A percentile compares a stretch with the other conserved stretches of the same genome.
Evolutionary conservation across 805 yeast genomes (phyloP).

Genomic region (Cyberlindnera bimundalis): DNA sequence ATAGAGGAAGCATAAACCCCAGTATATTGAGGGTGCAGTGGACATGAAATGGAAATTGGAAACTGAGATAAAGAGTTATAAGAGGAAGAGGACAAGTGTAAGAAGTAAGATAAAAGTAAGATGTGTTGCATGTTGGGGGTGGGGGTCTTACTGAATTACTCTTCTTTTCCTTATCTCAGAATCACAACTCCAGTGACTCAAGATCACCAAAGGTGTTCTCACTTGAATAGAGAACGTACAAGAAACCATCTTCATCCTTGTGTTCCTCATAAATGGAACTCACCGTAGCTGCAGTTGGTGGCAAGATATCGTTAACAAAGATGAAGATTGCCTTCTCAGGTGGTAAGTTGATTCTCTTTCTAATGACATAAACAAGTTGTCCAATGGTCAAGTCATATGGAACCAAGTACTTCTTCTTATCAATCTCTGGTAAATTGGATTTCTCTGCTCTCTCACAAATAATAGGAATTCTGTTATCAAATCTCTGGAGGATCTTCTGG

Average conservation of each 20-base stretch:
- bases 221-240: constrained; percentile 93
- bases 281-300: constrained; percentile 98
- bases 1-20: background rate
- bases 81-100: background rate
- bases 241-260: constrained; percentile 96
- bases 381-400: constrained; percentile 97
- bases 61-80: background rate
- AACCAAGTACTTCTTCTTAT: constrained; percentile 93
- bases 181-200: background rate
- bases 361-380: constrained; percentile 94
- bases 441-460: constrained; percentile 97
- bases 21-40: background rate
- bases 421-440: constrained; percentile 93
- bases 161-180: too few species aligned
- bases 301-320: constrained; percentile 93
- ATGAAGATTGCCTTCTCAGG: constrained; percentile 98
- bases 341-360: constrained; percentile 93
- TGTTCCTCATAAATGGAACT: constrained; percentile 93
- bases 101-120: background rate
- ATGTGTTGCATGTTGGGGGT: too few species aligned
- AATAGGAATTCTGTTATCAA: constrained; percentile 88
- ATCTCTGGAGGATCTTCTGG: constrained; percentile 82
- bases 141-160: too few species aligned
- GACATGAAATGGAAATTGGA: background rate
- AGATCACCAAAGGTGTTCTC: constrained; percentile 88